Conservation (phyloP, 2,329 filamentous ascomycete species). For the Claviceps lovelessii region DNA sequence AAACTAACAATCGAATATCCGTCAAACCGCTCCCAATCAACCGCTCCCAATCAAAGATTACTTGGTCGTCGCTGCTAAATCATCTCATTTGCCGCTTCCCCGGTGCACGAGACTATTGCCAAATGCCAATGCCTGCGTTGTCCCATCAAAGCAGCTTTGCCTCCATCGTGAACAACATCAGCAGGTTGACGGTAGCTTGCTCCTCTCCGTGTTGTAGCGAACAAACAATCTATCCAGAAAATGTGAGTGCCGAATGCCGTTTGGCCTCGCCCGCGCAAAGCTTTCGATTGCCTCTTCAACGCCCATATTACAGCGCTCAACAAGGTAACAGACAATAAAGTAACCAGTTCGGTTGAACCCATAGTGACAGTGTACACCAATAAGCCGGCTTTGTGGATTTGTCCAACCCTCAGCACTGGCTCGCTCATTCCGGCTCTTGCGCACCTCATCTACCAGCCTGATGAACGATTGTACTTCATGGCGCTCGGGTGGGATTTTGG, state of each 20-base stretch:
- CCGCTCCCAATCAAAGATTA: too few species aligned
- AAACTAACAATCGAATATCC: too few species aligned
- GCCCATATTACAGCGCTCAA: slow-evolving; percentile 59
- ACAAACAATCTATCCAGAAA: slow-evolving; percentile 76
- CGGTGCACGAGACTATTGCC: too few species aligned
- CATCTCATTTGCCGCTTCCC: too few species aligned
- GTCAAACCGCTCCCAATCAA: too few species aligned
- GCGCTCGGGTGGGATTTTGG: slow-evolving; percentile 65
- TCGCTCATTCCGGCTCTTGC: slow-evolving; percentile 33
- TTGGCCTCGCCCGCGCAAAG: slow-evolving; percentile 58
- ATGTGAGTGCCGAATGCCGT: slow-evolving; percentile 78
- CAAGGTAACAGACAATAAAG: slow-evolving; percentile 79
- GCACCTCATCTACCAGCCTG: slow-evolving; percentile 42
- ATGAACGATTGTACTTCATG: slow-evolving; percentile 41
- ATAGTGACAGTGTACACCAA: slow-evolving; percentile 90
- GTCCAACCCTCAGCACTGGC: slow-evolving; percentile 25
- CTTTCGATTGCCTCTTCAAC: slow-evolving; percentile 66
- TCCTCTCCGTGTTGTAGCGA: slow-evolving; percentile 40
- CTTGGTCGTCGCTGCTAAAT: too few species aligned
- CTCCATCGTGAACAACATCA: neutral
- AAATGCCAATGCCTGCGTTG: neutral
- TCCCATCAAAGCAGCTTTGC: neutral
- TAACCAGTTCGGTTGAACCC: slow-evolving; percentile 92
- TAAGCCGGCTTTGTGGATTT: slow-evolving; percentile 28
- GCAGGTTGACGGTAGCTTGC: neutral